These are phyloP conservation scores for Fusarium hainanense DNA, from an alignment of 2,329 filamentous ascomycete species.

Conservation along the genomic window DNA sequence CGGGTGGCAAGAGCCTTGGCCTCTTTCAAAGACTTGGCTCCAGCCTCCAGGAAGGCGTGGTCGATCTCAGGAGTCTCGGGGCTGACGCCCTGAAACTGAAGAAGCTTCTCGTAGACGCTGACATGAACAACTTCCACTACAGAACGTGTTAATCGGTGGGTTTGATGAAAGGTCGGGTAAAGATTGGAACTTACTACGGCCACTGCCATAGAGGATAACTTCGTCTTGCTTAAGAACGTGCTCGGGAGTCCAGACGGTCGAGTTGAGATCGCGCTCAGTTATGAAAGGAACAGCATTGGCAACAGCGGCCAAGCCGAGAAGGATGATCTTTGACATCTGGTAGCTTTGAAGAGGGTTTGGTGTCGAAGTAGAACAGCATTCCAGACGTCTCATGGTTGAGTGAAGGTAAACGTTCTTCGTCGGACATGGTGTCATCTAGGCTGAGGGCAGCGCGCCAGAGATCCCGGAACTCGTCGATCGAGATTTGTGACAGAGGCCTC, in stretches of 20 bases:
- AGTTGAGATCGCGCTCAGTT: slow-evolving; percentile 18
- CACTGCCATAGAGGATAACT: slow-evolving; percentile 31
- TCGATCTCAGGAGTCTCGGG: slow-evolving; percentile 13
- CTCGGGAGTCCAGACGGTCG: slow-evolving; percentile 29
- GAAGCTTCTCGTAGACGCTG: slow-evolving; percentile 21
- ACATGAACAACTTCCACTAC: slow-evolving; percentile 23
- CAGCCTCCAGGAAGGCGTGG: not conserved
- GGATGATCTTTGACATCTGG: too few species aligned
- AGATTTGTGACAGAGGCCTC: too few species aligned
- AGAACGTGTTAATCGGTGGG: accelerated
- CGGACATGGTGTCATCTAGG: too few species aligned
- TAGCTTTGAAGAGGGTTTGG: too few species aligned
- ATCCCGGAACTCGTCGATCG: too few species aligned
- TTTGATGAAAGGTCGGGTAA: accelerated
- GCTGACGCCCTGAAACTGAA: not conserved
- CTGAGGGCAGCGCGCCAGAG: too few species aligned
- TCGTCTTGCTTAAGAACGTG: slow-evolving; percentile 27
- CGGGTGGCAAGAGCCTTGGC: not conserved
- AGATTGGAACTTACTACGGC: slow-evolving; percentile 10
- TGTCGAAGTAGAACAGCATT: too few species aligned
- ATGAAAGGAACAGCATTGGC: slow-evolving; percentile 26
- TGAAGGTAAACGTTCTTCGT: too few species aligned
- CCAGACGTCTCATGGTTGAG: too few species aligned
- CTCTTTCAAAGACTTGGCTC: not conserved
- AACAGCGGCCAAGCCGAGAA: not conserved